These are phyloP conservation scores for Solanum piurae DNA, from an alignment of 257 asterid species.

Conservation along the genomic window DNA sequence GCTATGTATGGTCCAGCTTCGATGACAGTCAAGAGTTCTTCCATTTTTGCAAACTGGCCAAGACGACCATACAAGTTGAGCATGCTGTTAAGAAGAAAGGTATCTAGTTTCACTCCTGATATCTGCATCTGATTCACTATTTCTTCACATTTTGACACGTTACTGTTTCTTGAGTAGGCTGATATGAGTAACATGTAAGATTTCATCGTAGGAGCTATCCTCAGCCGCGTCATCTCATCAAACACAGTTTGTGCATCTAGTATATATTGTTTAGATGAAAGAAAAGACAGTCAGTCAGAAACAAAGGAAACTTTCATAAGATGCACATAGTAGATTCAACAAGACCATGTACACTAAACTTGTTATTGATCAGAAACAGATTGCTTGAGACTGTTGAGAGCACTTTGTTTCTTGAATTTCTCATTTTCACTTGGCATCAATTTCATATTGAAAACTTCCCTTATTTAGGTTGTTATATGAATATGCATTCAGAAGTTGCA, in stretches of 20 bases:
- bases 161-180: conserved; percentile 53
- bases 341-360: not conserved
- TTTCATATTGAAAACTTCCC: not conserved
- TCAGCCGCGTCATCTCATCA: conserved; percentile 63
- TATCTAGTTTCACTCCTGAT: conserved; percentile 51
- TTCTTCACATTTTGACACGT: conserved; percentile 59
- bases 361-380: not conserved
- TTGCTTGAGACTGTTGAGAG: not conserved
- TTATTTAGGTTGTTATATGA: not conserved
- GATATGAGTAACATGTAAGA: conserved; percentile 75
- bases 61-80: conserved; percentile 64
- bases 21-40: conserved; percentile 41
- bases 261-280: not conserved
- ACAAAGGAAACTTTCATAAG: not conserved
- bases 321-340: not conserved
- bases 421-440: not conserved
- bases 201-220: conserved; percentile 70
- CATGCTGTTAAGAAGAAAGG: conserved; percentile 59
- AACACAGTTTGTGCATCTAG: conserved; percentile 69
- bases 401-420: not conserved
- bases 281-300: not conserved
- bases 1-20: conserved; percentile 34
- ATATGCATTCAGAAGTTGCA: not conserved
- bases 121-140: conserved; percentile 43
- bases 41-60: conserved; percentile 78